Conservation (phyloP, 495 filamentous ascomycete species). For the Glarea lozoyensis region DNA sequence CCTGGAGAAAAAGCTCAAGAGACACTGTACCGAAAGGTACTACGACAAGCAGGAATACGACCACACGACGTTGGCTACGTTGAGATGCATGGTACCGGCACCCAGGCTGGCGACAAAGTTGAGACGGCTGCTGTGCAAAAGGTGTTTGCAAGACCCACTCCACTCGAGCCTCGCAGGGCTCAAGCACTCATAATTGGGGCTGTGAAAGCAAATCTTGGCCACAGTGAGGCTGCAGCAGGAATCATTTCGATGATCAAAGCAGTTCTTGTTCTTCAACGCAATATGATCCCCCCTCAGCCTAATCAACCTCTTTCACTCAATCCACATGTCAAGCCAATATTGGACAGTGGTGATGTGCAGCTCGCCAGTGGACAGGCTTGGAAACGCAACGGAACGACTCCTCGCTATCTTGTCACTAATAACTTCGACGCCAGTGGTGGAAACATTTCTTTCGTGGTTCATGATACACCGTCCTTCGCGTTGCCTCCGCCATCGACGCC, state of each 20-base stretch:
- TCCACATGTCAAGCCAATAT: background rate
- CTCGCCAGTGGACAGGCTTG: too few relatives aligned
- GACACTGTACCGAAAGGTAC: slow-evolving; percentile 41
- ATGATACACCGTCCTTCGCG: background rate
- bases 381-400: background rate
- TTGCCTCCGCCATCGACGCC: background rate
- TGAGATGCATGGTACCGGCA: slow-evolving; percentile 84
- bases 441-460: background rate
- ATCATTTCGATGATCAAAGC: slow-evolving; percentile 75
- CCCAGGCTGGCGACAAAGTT: slow-evolving; percentile 68
- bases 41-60: slow-evolving; percentile 62
- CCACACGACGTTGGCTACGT: slow-evolving; percentile 70
- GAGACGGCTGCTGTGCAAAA: slow-evolving; percentile 75
- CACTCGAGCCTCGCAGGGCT: too few relatives aligned
- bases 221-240: slow-evolving; percentile 83
- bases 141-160: slow-evolving; percentile 66
- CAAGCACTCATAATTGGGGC: slow-evolving; percentile 75
- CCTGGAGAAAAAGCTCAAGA: slow-evolving; percentile 48
- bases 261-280: slow-evolving; percentile 70
- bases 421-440: slow-evolving; percentile 48
- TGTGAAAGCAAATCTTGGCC: slow-evolving; percentile 81
- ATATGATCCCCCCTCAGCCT: slow-evolving; percentile 77
- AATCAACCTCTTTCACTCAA: background rate
- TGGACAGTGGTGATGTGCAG: background rate
- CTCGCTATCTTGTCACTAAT: slow-evolving; percentile 37